These are phyloP conservation scores for Ilyonectria mors-panacis DNA, from an alignment of 2,329 filamentous ascomycete species.

Conservation along the genomic window DNA sequence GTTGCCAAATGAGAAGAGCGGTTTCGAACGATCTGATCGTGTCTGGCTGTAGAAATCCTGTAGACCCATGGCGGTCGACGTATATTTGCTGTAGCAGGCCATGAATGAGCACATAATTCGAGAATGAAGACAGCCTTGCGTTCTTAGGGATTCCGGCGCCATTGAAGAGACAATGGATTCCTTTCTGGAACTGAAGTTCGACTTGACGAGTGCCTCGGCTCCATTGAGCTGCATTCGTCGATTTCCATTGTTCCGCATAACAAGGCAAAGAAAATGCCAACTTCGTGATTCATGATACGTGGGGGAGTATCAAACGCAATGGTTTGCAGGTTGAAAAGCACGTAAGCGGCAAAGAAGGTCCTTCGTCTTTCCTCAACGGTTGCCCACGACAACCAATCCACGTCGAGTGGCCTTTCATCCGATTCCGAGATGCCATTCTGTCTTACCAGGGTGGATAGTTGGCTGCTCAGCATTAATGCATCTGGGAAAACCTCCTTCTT, in stretches of 20 bases:
- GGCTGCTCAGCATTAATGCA: background rate
- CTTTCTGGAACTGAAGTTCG: background rate
- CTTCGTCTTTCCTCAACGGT: conserved; percentile 3
- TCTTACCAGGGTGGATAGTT: background rate
- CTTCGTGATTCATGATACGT: conserved; percentile 1
- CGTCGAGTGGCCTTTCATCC: background rate
- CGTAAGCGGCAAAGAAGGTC: conserved; percentile 2
- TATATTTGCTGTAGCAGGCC: conserved; percentile 9
- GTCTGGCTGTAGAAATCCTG: background rate
- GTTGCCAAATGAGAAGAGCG: conserved; percentile 2
- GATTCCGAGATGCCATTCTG: conserved; percentile 4
- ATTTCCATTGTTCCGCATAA: conserved; percentile 9
- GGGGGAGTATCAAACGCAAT: conserved; percentile 4
- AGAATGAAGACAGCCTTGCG: background rate
- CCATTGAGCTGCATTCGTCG: background rate
- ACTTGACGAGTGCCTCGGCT: background rate
- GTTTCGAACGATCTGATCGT: background rate
- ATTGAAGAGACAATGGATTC: background rate
- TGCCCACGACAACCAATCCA: conserved; percentile 2
- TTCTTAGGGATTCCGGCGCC: background rate
- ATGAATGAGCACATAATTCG: conserved; percentile 13
- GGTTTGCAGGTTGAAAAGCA: conserved; percentile 7
- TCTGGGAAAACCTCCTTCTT: background rate
- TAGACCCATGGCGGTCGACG: background rate
- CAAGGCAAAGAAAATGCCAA: conserved; percentile 9